Percentiles rank a stretch among this genome's conserved stretches.
phyloP scores from a whole-genome alignment of 164 flowering plant species.

The Santalum album region DNA sequence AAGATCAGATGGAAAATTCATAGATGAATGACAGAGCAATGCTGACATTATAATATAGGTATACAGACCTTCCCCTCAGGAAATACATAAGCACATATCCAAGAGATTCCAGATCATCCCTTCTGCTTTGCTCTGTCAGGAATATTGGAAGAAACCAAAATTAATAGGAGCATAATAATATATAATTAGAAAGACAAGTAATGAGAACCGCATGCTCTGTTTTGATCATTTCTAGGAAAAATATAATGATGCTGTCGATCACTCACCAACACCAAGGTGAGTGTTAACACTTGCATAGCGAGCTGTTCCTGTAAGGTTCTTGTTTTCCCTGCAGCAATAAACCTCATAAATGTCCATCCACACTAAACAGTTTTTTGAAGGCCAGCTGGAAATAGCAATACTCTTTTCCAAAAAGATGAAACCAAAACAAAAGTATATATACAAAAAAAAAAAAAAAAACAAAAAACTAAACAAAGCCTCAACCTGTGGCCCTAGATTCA shows the following conservation, averaged over 20 bases:
- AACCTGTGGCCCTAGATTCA: no score
- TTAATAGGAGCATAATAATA: not conserved
- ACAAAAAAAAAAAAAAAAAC: no score
- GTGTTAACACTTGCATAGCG: conserved; percentile 73
- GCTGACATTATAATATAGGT: not conserved
- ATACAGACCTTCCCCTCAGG: conserved; percentile 56
- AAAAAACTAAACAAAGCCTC: no score
- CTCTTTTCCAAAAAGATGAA: no score
- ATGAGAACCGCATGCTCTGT: no score
- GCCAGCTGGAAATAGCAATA: no score
- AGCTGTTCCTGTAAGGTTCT: conserved; percentile 72
- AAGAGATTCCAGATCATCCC: conserved; percentile 74
- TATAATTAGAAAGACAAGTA: no score
- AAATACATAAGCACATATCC: conserved; percentile 75
- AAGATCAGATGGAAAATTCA: no score
- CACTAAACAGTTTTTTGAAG: no score
- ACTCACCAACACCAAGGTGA: conserved; percentile 66
- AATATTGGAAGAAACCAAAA: not conserved
- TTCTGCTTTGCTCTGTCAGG: conserved; percentile 58
- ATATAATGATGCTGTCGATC: not conserved
- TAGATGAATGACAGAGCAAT: not conserved
- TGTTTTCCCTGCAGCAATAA: conserved; percentile 45
- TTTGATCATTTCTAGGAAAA: no score
- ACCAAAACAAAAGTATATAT: no score
- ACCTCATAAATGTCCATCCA: not conserved